phyloP scores from a whole-genome alignment of 495 filamentous ascomycete species.

The Collariella sp. region DNA sequence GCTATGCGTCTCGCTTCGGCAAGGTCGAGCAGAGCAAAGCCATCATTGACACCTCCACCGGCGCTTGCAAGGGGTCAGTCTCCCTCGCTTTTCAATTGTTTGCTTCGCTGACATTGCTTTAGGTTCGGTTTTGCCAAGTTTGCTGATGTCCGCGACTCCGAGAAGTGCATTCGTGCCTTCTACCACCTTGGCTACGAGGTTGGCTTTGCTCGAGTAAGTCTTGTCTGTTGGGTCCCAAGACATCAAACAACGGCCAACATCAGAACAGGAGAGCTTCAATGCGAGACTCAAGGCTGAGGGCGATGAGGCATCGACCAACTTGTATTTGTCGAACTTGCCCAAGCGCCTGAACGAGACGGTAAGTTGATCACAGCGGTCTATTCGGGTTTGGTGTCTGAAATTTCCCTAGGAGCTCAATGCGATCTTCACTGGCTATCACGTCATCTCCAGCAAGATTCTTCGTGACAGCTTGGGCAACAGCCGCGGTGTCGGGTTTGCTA shows the following conservation, averaged over 20 bases:
- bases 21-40: slow-evolving; percentile 90
- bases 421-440: slow-evolving; percentile 76
- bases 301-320: slow-evolving; percentile 79
- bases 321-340: slow-evolving; percentile 95
- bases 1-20: slow-evolving; percentile 80
- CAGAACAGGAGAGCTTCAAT: slow-evolving; percentile 80
- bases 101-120: slow-evolving; percentile 17
- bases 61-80: slow-evolving; percentile 86
- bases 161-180: slow-evolving; percentile 94
- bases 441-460: slow-evolving; percentile 86
- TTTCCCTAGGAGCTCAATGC: slow-evolving; percentile 54
- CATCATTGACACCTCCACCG: slow-evolving; percentile 86
- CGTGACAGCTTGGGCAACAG: slow-evolving; percentile 82
- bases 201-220: slow-evolving; percentile 76
- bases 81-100: background rate
- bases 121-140: slow-evolving; percentile 98
- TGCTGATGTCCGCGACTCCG: slow-evolving; percentile 74
- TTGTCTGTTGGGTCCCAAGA: background rate
- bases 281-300: slow-evolving; percentile 86
- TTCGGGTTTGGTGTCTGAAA: slow-evolving; percentile 1
- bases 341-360: slow-evolving; percentile 82
- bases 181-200: slow-evolving; percentile 91
- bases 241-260: slow-evolving; percentile 3
- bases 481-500: slow-evolving; percentile 94
- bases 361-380: slow-evolving; percentile 18